Conservation (phyloP, 345 rosid species). For the Hirschfeldia incana region DNA sequence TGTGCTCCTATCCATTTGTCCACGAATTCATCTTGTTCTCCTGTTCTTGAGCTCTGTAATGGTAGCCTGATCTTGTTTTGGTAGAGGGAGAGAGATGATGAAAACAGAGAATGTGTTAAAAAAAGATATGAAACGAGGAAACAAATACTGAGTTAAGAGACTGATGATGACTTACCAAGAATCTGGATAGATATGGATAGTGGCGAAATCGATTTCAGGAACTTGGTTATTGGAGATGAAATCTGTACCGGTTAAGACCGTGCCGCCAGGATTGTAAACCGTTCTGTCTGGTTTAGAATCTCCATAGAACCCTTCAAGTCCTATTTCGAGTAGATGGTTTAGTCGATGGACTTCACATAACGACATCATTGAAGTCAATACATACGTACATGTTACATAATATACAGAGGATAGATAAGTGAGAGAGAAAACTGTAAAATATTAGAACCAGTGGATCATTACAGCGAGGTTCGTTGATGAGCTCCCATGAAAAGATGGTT, state of each 20-base stretch:
- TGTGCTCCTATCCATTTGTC: conserved; percentile 57
- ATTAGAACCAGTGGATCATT: conserved; percentile 50
- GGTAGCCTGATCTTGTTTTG: conserved; percentile 49
- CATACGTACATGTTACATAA: conserved; percentile 22
- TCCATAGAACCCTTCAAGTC: conserved; percentile 90
- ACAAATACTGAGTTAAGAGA: not conserved
- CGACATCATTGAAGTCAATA: not conserved
- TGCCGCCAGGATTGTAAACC: conserved; percentile 47
- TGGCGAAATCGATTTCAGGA: conserved; percentile 62
- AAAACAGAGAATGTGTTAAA: not conserved
- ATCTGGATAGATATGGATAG: conserved; percentile 76
- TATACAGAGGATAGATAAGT: not conserved
- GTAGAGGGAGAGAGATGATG: not conserved
- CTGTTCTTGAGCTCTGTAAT: conserved; percentile 38
- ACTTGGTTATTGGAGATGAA: conserved; percentile 65
- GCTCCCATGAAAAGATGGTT: conserved; percentile 86
- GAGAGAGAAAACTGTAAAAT: conserved; percentile 50
- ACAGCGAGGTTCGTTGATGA: conserved; percentile 82
- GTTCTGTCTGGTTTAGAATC: conserved; percentile 48
- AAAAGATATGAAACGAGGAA: not conserved
- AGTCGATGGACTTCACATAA: conserved; percentile 66
- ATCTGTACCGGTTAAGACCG: conserved; percentile 51
- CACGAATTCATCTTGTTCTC: conserved; percentile 49
- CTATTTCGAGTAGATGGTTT: conserved; percentile 62
- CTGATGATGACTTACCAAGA: conserved; percentile 52